phyloP scores from a whole-genome alignment of 495 filamentous ascomycete genomes.

The Xylaria longipes region DNA sequence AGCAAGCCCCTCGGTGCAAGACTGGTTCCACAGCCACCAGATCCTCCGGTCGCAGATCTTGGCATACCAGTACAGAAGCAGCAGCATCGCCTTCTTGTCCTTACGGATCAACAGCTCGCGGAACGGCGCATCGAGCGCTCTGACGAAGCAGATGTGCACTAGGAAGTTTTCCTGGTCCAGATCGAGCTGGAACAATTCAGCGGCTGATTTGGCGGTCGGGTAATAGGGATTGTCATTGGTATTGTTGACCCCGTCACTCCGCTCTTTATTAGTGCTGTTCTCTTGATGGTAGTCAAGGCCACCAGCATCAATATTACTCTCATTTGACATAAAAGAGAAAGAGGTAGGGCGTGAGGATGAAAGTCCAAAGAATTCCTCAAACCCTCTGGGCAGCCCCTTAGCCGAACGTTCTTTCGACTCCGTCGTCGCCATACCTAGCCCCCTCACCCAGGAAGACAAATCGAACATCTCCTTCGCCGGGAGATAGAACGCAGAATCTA shows the following conservation, averaged over 20 bases:
- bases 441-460: not conserved
- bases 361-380: slow-evolving; percentile 12
- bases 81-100: slow-evolving; percentile 47
- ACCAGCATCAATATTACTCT: not conserved
- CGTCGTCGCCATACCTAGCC: not conserved
- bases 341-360: not conserved
- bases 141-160: slow-evolving; percentile 45
- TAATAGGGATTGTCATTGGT: slow-evolving; percentile 25
- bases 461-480: slow-evolving; percentile 9
- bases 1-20: slow-evolving; percentile 46
- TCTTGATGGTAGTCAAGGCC: not conserved
- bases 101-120: slow-evolving; percentile 42
- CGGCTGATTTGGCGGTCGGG: slow-evolving; percentile 5
- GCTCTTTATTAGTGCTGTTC: not conserved
- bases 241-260: not conserved
- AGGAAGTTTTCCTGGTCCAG: slow-evolving; percentile 39
- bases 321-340: not conserved
- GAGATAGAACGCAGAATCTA: slow-evolving; percentile 24
- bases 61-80: slow-evolving; percentile 51
- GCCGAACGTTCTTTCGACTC: not conserved
- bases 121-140: slow-evolving; percentile 41
- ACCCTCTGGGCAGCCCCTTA: not conserved
- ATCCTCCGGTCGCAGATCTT: slow-evolving; percentile 40
- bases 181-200: slow-evolving; percentile 35
- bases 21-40: slow-evolving; percentile 50